These are phyloP conservation scores for Leccinum incarnatum DNA, from an alignment of 768 basidiomycete species.

Conservation along the genomic window DNA sequence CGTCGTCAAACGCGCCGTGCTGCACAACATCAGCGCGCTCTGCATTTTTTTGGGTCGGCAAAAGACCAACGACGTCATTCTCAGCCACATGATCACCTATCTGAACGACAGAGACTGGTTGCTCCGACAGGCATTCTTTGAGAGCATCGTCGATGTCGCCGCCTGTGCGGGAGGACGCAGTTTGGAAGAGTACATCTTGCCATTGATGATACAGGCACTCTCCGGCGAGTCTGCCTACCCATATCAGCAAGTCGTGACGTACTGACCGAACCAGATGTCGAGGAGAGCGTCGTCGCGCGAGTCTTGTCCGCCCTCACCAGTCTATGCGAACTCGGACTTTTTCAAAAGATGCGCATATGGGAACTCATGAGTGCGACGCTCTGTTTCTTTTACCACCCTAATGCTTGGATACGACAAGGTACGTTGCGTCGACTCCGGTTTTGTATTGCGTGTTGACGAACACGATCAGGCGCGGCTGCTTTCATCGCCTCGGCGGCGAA, in stretches of 20 bases:
- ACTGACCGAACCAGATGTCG: conserved; percentile 64
- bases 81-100: conserved; percentile 85
- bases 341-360: conserved; percentile 96
- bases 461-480: conserved; percentile 68
- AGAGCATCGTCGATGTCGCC: conserved; percentile 93
- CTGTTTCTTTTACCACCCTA: conserved; percentile 93
- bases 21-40: conserved; percentile 82
- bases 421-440: conserved; percentile 2
- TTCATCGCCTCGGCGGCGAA: conserved; percentile 87
- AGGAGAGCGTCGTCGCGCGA: conserved; percentile 90
- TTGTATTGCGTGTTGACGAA: neutral
- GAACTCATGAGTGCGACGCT: conserved; percentile 87
- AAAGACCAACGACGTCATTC: conserved; percentile 89
- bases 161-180: conserved; percentile 89
- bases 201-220: conserved; percentile 91
- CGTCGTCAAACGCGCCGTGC: conserved; percentile 86
- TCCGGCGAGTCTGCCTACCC: conserved; percentile 57
- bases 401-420: conserved; percentile 95
- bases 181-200: conserved; percentile 95
- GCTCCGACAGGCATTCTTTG: conserved; percentile 88
- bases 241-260: neutral
- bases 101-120: conserved; percentile 92
- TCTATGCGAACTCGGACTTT: conserved; percentile 84
- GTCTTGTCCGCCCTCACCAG: conserved; percentile 87
- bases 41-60: conserved; percentile 93